phyloP scores from a whole-genome alignment of 1,139 yeast genomes.

The Saccharomycopsis hybrid region DNA sequence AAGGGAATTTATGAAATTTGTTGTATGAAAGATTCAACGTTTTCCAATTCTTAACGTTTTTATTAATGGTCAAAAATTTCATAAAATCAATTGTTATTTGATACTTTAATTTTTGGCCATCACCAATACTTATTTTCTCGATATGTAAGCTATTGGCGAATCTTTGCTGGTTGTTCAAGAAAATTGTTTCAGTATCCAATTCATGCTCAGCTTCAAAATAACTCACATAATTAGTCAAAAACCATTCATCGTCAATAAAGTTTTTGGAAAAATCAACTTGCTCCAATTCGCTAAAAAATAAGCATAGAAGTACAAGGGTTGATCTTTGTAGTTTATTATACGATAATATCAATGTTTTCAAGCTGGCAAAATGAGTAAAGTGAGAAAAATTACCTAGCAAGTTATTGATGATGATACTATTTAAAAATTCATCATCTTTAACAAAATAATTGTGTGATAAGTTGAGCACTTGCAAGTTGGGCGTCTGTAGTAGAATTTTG shows the following conservation, averaged over 20 bases:
- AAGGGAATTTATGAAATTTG: slow-evolving; percentile 3
- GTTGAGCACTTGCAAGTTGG: slow-evolving; percentile 38
- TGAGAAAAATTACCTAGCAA: neutral
- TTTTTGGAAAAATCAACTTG: slow-evolving; percentile 46
- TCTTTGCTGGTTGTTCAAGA: neutral
- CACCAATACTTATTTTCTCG: neutral
- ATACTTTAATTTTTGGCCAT: slow-evolving; percentile 28
- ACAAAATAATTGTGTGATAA: slow-evolving; percentile 59
- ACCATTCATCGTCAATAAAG: slow-evolving; percentile 29
- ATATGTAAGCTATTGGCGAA: slow-evolving; percentile 1
- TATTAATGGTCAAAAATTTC: neutral
- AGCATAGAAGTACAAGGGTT: slow-evolving; percentile 30
- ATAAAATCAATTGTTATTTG: slow-evolving; percentile 33
- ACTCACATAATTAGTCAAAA: neutral
- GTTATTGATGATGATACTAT: neutral
- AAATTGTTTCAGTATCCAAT: neutral
- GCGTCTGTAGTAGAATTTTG: slow-evolving; percentile 33
- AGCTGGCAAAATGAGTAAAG: slow-evolving; percentile 1
- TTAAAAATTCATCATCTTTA: slow-evolving; percentile 7
- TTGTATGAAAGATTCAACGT: slow-evolving; percentile 28
- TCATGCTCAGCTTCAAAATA: no score
- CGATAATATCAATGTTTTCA: slow-evolving; percentile 32
- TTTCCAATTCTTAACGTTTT: neutral
- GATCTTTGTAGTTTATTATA: slow-evolving; percentile 29
- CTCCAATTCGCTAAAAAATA: slow-evolving; percentile 38